Percentiles rank a stretch among this genome's conserved stretches.
These are phyloP conservation scores for Atractiella rhizophila DNA, from an alignment of 768 basidiomycete genomes.

Conservation along the genomic window DNA sequence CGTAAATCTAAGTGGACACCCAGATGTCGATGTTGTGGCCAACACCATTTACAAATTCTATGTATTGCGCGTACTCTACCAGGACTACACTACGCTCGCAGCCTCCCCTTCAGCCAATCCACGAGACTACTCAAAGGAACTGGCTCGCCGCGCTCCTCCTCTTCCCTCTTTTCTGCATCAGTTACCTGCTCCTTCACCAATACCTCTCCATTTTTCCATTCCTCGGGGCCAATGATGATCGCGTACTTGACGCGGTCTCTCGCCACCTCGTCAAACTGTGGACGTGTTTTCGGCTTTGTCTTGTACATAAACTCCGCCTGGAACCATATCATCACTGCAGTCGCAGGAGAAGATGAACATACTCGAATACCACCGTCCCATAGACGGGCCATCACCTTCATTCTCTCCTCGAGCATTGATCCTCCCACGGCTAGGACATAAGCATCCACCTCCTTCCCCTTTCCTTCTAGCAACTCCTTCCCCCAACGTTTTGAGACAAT, in stretches of 20 bases:
- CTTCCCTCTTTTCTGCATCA: no score
- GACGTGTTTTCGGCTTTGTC: slow-evolving; percentile 59
- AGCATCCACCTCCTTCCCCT: slow-evolving; percentile 61
- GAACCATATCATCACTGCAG: background rate
- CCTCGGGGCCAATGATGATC: slow-evolving; percentile 66
- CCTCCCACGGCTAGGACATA: slow-evolving; percentile 82
- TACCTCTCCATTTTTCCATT: slow-evolving; percentile 58
- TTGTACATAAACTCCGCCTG: slow-evolving; percentile 84
- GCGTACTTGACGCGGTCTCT: slow-evolving; percentile 80
- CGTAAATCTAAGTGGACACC: no score
- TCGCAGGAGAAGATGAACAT: slow-evolving; percentile 12
- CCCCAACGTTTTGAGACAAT: slow-evolving; percentile 67
- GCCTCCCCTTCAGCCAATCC: no score
- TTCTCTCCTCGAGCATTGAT: slow-evolving; percentile 60
- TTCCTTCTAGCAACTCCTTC: slow-evolving; percentile 29
- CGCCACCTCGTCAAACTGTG: slow-evolving; percentile 75
- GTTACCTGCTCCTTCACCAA: slow-evolving; percentile 89
- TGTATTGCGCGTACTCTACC: no score
- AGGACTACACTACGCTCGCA: no score
- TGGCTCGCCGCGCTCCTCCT: no score
- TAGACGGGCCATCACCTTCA: slow-evolving; percentile 50
- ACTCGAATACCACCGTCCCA: slow-evolving; percentile 74
- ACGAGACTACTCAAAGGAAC: no score
- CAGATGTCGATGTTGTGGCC: no score
- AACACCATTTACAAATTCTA: no score